Base-by-base conservation (phyloP, 257 asterid species). In the Solanum neorickii region DNA sequence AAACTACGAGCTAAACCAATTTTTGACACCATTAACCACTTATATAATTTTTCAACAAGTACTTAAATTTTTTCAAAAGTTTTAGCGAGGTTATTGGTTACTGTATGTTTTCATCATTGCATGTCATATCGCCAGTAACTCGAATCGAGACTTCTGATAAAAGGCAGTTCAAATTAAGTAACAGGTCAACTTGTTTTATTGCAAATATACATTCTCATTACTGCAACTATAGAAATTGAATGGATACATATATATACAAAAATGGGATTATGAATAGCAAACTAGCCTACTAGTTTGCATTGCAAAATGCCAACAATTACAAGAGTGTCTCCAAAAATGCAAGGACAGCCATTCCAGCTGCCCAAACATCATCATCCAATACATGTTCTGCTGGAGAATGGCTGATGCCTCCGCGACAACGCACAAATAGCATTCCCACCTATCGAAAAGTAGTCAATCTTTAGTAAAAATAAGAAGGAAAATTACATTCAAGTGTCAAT, bases 301-400 rank as follows among this genome's bases (percentile, higher is more conserved):
- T 49, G 69, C 31, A 31, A 33, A 49, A 82, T 52, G 46, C 29
- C 85, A 29, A 21, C 82, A 87, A 65, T 90, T 91, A 95, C 92
- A 92, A 14, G 27, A 92, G 91, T 44, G 93, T 93, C 94, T 95
- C 98, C 62, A 97, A 91, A 89, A 96, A 94, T 60, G 96, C 89
- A 23, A 93, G 92, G 85, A 97, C 80, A 21, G 99, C 97, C 94
- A 92, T 87, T 47, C 99, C 94, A 37, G 98, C 95, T 21, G 98
- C 97, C 98, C 96, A 97, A 42, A 96, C 93, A 90, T 96, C 99
- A 75, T 95, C 96, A 18, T 93, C 98, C 49, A 88, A 83, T 44
- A 95, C 99, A 91, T 95, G 94, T 93, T 97, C 99, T 6, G 91
- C 97, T 3, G 99, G 99, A 35, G 99, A 97, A 91, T 97, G 99